Conservation (phyloP, 495 filamentous ascomycete genomes). For the Echria macrotheca region DNA sequence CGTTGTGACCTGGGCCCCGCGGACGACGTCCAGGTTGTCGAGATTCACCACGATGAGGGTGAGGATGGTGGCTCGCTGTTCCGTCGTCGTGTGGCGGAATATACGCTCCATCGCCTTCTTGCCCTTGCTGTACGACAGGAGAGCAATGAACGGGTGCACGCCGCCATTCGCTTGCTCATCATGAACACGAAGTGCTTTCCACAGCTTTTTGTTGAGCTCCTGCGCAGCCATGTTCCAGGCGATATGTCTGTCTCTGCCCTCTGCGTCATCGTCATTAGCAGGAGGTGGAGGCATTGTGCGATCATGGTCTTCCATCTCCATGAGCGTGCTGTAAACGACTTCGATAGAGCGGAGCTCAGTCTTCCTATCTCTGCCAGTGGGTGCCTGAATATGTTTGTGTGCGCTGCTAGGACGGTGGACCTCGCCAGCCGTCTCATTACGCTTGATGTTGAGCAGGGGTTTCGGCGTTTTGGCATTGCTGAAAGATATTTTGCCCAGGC, state of each 20-base stretch:
- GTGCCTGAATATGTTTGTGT: slow-evolving; percentile 39
- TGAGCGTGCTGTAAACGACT: slow-evolving; percentile 74
- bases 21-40: slow-evolving; percentile 85
- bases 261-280: slow-evolving; percentile 55
- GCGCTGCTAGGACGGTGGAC: slow-evolving; percentile 43
- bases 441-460: slow-evolving; percentile 91
- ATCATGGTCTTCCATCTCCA: slow-evolving; percentile 91
- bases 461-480: slow-evolving; percentile 97
- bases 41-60: slow-evolving; percentile 96
- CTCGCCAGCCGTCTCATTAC: slow-evolving; percentile 62
- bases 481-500: slow-evolving; percentile 95
- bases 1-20: slow-evolving; percentile 61
- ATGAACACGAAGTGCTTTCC: slow-evolving; percentile 80
- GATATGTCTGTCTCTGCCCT: slow-evolving; percentile 57
- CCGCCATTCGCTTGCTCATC: slow-evolving; percentile 73
- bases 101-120: slow-evolving; percentile 93
- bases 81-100: slow-evolving; percentile 85
- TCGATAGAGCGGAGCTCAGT: slow-evolving; percentile 79
- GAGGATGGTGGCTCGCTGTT: slow-evolving; percentile 88
- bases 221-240: slow-evolving; percentile 70
- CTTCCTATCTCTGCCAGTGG: slow-evolving; percentile 66
- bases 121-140: slow-evolving; percentile 90
- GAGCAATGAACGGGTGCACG: slow-evolving; percentile 92
- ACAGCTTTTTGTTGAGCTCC: slow-evolving; percentile 71
- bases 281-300: slow-evolving; percentile 72